Evolutionary conservation across 1,284 basidiomycete genomes (phyloP).

Genomic region (Malassezia dermatis): DNA sequence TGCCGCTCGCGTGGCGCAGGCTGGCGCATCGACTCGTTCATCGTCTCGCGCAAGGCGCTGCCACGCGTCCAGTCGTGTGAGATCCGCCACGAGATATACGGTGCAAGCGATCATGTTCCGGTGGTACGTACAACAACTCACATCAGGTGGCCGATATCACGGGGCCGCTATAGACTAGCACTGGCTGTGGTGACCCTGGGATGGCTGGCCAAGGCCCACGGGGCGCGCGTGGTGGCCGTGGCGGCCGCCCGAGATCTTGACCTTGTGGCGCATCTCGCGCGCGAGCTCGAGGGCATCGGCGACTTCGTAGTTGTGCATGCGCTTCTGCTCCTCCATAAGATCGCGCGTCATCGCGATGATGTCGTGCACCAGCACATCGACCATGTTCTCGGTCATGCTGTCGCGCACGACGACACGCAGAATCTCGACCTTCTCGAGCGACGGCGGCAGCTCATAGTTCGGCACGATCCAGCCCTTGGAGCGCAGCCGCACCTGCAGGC

Average conservation of each 20-base stretch:
- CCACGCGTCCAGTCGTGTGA: constrained; percentile 63
- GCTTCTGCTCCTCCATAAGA: constrained; percentile 23
- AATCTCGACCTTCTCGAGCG: constrained; percentile 33
- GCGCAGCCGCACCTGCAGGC: constrained; percentile 73
- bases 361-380: constrained; percentile 41
- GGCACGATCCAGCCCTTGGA: constrained; percentile 61
- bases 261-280: constrained; percentile 1
- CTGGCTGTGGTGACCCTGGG: constrained; percentile 36
- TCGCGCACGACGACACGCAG: constrained; percentile 44
- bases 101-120: constrained; percentile 67
- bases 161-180: constrained; percentile 24
- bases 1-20: constrained; percentile 70
- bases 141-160: constrained; percentile 5
- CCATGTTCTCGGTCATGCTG: constrained; percentile 37
- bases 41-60: constrained; percentile 54
- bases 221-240: constrained; percentile 18
- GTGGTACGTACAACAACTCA: constrained; percentile 50
- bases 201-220: constrained; percentile 21
- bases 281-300: neutral
- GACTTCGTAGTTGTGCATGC: constrained; percentile 1
- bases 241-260: neutral
- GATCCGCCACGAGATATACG: constrained; percentile 71
- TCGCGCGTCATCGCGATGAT: constrained; percentile 36
- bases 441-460: constrained; percentile 39
- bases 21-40: constrained; percentile 70